Base-by-base conservation (phyloP, 371 early-diverging fungal species). In the Mortierella sp. region DNA sequence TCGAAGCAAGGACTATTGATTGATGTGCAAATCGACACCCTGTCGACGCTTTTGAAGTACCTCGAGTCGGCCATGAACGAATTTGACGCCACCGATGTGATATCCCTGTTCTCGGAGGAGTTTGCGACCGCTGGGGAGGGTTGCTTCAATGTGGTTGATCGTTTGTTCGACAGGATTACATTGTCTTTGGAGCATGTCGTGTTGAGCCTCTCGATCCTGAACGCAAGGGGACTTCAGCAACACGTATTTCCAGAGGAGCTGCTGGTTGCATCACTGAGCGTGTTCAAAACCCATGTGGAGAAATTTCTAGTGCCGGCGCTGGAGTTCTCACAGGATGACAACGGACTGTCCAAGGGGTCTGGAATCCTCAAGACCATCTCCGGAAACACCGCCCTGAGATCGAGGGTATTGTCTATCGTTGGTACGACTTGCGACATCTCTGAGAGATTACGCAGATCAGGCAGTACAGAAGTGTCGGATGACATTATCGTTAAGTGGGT, bases 181-280 rank as follows among this genome's bases (percentile, higher is more conserved):
- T 63, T 70, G 4, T 55, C 55, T 56, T 70, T 82, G 32, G 80
- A 86, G 8, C 80, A 86, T 73, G 65, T 79, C 10, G 24, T 55
- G 8, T 51, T 86, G 18, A 75, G 80, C n/a, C 55, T 86, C 5
- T 24, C 55, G 4, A 77, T 82, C 18, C 75, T 86, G 32, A 79
- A 56, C 16, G 46, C 44, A 27, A 72, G 63, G 16, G 77, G 80
- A 3, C 74, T 77, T 43, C 82, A 65, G 11, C 81, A 78, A 49
- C 80, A 86, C 18, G 44, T 86, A 3, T 82, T 76, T 58, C 87
- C 87, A 0, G 87, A 86, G 27, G 87, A 86, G 16, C 72, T 86
- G 16, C 60, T 86, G 46, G 68, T 82, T 8, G 75, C 65, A 24
- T 56, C 80, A 0, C 49, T 86, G 55, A 74, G 38, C 24, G 75